Percentiles rank a stretch among this genome's conserved stretches.
Evolutionary conservation across 352 stramenopile genomes (phyloP).

Genomic region (Phytophthora sp.): DNA sequence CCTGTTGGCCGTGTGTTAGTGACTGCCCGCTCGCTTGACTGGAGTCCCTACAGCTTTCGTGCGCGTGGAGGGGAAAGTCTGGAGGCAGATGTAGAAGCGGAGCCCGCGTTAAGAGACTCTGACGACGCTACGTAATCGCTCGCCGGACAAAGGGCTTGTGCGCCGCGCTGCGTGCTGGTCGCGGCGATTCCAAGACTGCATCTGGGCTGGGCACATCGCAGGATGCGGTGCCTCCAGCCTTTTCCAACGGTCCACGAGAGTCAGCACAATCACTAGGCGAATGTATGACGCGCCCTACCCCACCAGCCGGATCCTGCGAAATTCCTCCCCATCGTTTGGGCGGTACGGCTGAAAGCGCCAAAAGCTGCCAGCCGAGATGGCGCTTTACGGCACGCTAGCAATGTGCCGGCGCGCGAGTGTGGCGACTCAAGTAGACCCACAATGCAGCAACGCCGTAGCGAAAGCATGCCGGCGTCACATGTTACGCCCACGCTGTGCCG

Average conservation of each 20-base stretch:
- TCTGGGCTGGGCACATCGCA: constrained; percentile 12
- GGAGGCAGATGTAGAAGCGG: constrained; percentile 30
- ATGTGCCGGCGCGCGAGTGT: too few species aligned
- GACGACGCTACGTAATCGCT: constrained; percentile 30
- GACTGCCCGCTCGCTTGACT: background rate
- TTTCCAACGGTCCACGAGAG: constrained; percentile 27
- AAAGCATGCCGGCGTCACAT: too few species aligned
- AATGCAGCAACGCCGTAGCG: too few species aligned
- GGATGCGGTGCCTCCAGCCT: constrained; percentile 26
- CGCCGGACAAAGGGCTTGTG: constrained; percentile 7
- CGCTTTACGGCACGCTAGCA: too few species aligned
- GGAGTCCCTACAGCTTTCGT: background rate
- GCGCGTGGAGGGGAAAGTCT: constrained; percentile 2
- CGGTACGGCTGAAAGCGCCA: too few species aligned
- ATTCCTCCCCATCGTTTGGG: constrained; percentile 22
- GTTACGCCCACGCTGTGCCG: too few species aligned
- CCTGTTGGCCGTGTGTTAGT: background rate
- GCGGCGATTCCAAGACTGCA: constrained; percentile 23
- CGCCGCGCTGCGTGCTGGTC: constrained; percentile 6
- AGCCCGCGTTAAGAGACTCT: constrained; percentile 20
- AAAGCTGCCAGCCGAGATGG: too few species aligned
- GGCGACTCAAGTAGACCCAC: too few species aligned
- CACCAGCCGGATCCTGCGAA: constrained; percentile 24
- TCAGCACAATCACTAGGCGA: constrained; percentile 8
- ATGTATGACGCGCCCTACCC: constrained; percentile 15